A percentile compares a stretch with the other conserved stretches of the same genome.
Evolutionary conservation across 108 stramenopile genomes (phyloP).

Genomic region (Asterionellopsis glacialis): DNA sequence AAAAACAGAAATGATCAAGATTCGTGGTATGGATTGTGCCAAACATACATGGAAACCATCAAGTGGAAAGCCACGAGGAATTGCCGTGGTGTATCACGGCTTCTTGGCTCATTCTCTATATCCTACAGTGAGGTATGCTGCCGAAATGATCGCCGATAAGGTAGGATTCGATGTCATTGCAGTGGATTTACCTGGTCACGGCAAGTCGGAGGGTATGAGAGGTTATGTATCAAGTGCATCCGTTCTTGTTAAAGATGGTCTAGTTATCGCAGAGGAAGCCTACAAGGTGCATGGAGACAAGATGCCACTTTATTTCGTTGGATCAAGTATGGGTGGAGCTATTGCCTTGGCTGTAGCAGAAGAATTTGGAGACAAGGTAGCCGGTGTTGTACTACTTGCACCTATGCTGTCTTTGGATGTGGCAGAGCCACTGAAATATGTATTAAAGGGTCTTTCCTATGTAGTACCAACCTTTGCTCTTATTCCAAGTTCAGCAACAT

Average conservation of each 20-base stretch:
- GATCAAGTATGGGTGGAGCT: slow-evolving; percentile 80
- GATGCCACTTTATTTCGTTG: slow-evolving; percentile 54
- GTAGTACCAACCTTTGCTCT: slow-evolving; percentile 38
- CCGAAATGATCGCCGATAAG: slow-evolving; percentile 52
- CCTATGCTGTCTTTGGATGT: slow-evolving; percentile 78
- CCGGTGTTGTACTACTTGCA: slow-evolving; percentile 67
- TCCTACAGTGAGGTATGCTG: slow-evolving; percentile 76
- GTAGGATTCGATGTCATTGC: slow-evolving; percentile 48
- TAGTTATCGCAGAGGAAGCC: slow-evolving; percentile 30
- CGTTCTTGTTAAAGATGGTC: slow-evolving; percentile 46
- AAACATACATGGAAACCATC: slow-evolving; percentile 43
- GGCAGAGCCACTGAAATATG: slow-evolving; percentile 20
- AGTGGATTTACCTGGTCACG: slow-evolving; percentile 74
- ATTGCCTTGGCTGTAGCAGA: slow-evolving; percentile 68
- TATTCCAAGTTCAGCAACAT: slow-evolving; percentile 66
- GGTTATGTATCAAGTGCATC: slow-evolving; percentile 59
- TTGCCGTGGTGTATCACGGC: slow-evolving; percentile 77
- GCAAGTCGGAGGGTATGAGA: slow-evolving; percentile 52
- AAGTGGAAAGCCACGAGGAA: slow-evolving; percentile 27
- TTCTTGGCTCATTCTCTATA: slow-evolving; percentile 71
- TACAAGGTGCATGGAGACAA: not conserved
- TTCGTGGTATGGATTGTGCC: slow-evolving; percentile 48
- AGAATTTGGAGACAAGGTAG: slow-evolving; percentile 17
- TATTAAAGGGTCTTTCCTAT: slow-evolving; percentile 35
- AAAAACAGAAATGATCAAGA: not conserved